Conservation (phyloP, 805 yeast genomes). For the Schizosaccharomyces lindneri region DNA sequence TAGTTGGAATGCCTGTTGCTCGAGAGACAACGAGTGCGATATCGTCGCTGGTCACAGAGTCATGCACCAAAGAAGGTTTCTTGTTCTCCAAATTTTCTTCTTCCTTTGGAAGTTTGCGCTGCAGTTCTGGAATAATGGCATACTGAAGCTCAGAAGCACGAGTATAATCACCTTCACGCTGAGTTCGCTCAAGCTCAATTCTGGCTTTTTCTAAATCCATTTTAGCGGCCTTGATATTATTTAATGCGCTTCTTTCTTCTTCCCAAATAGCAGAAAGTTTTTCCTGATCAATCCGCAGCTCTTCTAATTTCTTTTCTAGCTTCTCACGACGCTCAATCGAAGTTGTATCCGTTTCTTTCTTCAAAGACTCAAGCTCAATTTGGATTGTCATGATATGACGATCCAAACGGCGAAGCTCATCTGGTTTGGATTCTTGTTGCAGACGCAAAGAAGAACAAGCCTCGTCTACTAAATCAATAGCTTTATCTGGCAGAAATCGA, state of each 20-base stretch:
- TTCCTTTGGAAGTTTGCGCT: conserved; percentile 26
- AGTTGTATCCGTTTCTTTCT: conserved; percentile 73
- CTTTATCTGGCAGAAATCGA: conserved; percentile 81
- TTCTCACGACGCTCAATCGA: conserved; percentile 57
- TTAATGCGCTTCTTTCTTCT: conserved; percentile 50
- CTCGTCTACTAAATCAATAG: conserved; percentile 88
- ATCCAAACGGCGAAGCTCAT: conserved; percentile 70
- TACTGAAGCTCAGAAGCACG: conserved; percentile 77
- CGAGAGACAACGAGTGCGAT: conserved; percentile 77
- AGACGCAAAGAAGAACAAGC: conserved; percentile 85
- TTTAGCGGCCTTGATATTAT: conserved; percentile 53
- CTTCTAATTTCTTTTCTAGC: conserved; percentile 39
- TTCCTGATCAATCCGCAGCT: conserved; percentile 37
- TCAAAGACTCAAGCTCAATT: conserved; percentile 78
- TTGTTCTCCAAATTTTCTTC: neutral
- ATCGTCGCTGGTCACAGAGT: conserved; percentile 81
- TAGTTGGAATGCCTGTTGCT: conserved; percentile 90
- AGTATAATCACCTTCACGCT: conserved; percentile 66
- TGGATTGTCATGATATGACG: conserved; percentile 78
- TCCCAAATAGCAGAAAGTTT: conserved; percentile 74
- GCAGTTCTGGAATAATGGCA: conserved; percentile 59
- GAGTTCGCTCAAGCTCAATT: conserved; percentile 56
- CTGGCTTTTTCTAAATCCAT: conserved; percentile 64
- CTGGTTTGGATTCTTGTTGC: conserved; percentile 94
- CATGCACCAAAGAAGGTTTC: conserved; percentile 34